A percentile compares a stretch with the other conserved stretches of the same genome.
phyloP scores from a whole-genome alignment of 306 rosid species.

The Medicago arabica region DNA sequence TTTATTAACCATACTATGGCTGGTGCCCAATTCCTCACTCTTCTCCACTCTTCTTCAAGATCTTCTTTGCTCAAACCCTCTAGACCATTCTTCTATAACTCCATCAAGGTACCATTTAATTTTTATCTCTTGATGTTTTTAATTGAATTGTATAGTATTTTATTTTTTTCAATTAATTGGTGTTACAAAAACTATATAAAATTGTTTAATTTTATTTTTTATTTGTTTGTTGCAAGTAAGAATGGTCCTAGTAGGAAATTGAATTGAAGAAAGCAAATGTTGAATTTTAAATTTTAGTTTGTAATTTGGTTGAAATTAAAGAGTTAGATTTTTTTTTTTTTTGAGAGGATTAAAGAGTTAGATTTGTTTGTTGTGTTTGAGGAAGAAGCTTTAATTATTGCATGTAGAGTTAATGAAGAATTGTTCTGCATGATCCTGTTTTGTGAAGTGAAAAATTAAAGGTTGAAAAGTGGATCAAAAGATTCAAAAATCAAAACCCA shows the following conservation, averaged over 20 bases:
- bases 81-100: constrained; percentile 43
- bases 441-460: constrained; percentile 25
- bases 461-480: constrained; percentile 6
- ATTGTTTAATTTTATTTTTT: constrained; percentile 8
- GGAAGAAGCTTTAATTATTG: neutral
- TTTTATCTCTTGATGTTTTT: neutral
- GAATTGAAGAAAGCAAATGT: constrained; percentile 18
- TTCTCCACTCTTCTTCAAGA: constrained; percentile 41
- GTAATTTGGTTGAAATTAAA: neutral
- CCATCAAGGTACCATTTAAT: constrained; percentile 45
- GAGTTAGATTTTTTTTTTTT: constrained; percentile 8
- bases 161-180: neutral
- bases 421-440: constrained; percentile 17
- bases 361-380: constrained; percentile 21
- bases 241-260: neutral
- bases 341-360: neutral
- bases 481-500: constrained; percentile 1
- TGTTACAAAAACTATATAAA: neutral
- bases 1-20: constrained; percentile 38
- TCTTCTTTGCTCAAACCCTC: constrained; percentile 46
- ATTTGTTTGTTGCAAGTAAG: neutral
- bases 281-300: constrained; percentile 9
- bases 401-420: neutral
- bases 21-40: constrained; percentile 38
- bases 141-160: neutral